A percentile compares a stretch with the other conserved stretches of the same genome.
These are phyloP conservation scores for Escovopsis sp. DNA, from an alignment of 2,329 filamentous ascomycete genomes.

Conservation along the genomic window DNA sequence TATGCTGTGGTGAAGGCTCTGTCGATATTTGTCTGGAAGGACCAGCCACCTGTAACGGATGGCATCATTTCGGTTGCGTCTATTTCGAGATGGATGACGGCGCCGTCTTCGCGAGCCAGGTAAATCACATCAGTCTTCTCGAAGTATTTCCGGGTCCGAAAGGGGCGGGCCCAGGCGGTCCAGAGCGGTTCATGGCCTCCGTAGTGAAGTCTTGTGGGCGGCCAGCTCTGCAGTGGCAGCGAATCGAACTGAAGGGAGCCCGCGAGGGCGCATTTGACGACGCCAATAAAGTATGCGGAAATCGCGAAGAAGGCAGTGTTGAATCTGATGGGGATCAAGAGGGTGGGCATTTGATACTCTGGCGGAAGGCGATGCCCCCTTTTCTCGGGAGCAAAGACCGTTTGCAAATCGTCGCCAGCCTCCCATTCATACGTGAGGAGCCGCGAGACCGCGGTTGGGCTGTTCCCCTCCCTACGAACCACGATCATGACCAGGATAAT, in stretches of 20 bases:
- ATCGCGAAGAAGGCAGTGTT: conserved; percentile 58
- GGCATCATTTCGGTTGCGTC: conserved; percentile 40
- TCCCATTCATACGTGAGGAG: conserved; percentile 50
- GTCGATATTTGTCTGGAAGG: conserved; percentile 58
- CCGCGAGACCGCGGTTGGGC: conserved; percentile 23
- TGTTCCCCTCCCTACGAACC: conserved; percentile 24
- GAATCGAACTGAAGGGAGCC: conserved; percentile 33
- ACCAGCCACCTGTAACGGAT: conserved; percentile 44
- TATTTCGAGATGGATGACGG: conserved; percentile 59
- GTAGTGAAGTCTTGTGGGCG: conserved; percentile 30
- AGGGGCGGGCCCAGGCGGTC: conserved; percentile 73
- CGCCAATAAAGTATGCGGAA: conserved; percentile 42
- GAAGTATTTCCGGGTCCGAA: conserved; percentile 48
- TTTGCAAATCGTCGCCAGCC: conserved; percentile 30
- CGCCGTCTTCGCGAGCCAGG: conserved; percentile 75
- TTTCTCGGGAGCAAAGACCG: conserved; percentile 31
- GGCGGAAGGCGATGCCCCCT: conserved; percentile 34
- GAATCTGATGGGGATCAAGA: conserved; percentile 59
- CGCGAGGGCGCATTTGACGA: conserved; percentile 40
- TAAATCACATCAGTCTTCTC: conserved; percentile 65
- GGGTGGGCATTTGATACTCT: conserved; percentile 44
- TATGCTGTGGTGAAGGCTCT: conserved; percentile 69
- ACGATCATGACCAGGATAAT: conserved; percentile 63
- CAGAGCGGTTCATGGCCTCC: conserved; percentile 46
- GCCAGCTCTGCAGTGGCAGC: conserved; percentile 26